Conservation (phyloP, 2,329 filamentous ascomycete species). For the Ceratocystis destructans region DNA sequence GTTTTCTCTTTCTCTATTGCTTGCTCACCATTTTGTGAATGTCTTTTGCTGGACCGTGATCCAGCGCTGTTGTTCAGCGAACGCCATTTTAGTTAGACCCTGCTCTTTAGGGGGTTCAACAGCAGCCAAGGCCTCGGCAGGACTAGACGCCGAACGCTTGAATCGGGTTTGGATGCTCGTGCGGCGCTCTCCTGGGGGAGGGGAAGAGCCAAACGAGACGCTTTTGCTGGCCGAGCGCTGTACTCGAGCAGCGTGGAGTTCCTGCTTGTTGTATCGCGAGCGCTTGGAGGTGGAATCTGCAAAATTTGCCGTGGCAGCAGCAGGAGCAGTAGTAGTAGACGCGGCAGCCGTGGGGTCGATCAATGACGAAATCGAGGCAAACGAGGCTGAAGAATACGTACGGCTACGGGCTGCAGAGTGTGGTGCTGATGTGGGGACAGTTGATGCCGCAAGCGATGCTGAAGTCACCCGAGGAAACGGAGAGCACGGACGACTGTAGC, state of each 20-base stretch:
- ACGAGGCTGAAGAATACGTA: slow-evolving; percentile 20
- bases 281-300: slow-evolving; percentile 26
- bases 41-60: slow-evolving; percentile 91
- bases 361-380: slow-evolving; percentile 8
- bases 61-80: slow-evolving; percentile 52
- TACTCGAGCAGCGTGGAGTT: slow-evolving; percentile 36
- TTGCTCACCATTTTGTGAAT: slow-evolving; percentile 74
- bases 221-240: slow-evolving; percentile 32
- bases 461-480: slow-evolving; percentile 15
- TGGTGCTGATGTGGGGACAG: slow-evolving; percentile 16
- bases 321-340: slow-evolving; percentile 20
- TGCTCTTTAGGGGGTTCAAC: slow-evolving; percentile 37
- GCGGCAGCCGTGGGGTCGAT: slow-evolving; percentile 21
- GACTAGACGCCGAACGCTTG: slow-evolving; percentile 27
- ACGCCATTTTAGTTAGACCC: slow-evolving; percentile 46
- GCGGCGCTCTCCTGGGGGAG: slow-evolving; percentile 20
- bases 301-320: neutral
- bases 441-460: slow-evolving; percentile 19
- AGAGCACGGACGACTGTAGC: slow-evolving; percentile 13
- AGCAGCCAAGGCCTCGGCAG: slow-evolving; percentile 33
- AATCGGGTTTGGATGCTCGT: slow-evolving; percentile 25
- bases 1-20: neutral
- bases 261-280: slow-evolving; percentile 30
- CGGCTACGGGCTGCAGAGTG: slow-evolving; percentile 21
- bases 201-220: slow-evolving; percentile 24